Base-by-base conservation (phyloP, 495 filamentous ascomycete genomes). In the Penicillium nucicola region DNA sequence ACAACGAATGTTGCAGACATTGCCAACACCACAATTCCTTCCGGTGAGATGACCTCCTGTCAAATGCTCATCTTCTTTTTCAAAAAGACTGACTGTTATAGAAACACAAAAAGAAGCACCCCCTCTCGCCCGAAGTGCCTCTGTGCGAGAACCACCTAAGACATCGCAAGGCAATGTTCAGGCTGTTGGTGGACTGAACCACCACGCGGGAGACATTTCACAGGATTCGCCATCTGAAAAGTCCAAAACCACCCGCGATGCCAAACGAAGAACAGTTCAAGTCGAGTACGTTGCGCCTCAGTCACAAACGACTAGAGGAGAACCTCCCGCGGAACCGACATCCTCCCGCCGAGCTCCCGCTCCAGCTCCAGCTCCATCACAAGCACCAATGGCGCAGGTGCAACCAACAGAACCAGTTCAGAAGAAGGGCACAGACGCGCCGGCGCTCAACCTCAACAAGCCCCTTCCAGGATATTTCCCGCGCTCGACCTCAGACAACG, bases 271-370 rank as follows among this genome's bases (percentile, higher is more conserved):
- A 46, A 99, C 93, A 0, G 90, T 99, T 1, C 93, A 99, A 69
- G 89, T 97, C 11, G 93, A 99, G 71, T 99, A 99, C 74, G 95
- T 99, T 42, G 87, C 90, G 34, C 95, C 93, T 32, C 83, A 84
- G 25, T 93, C 89, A 14, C 84, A 89, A 55, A 97, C 93, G 4
- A 66, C 73, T 3, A 70, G 88, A 58, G 86, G 85, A 41, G 85
- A 89, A 53, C 50, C 68, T 8, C 53, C 66, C 20, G 48, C 33
- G 39, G 54, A 50, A 14, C 47, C 15, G 30, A 43, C 42, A 25
- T 57, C 45, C 38, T 56, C 55, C 15, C 56, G 35, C 40, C 59
- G 53, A 39, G 62, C n/a, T 18, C 50, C 43, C 15, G 61, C 30
- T 50, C 57, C 38, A 39, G 62, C n/a, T 18, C 50, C 43, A 19